phyloP scores from a whole-genome alignment of 108 stramenopile species.

The Chaetoceros tenuissimus region DNA sequence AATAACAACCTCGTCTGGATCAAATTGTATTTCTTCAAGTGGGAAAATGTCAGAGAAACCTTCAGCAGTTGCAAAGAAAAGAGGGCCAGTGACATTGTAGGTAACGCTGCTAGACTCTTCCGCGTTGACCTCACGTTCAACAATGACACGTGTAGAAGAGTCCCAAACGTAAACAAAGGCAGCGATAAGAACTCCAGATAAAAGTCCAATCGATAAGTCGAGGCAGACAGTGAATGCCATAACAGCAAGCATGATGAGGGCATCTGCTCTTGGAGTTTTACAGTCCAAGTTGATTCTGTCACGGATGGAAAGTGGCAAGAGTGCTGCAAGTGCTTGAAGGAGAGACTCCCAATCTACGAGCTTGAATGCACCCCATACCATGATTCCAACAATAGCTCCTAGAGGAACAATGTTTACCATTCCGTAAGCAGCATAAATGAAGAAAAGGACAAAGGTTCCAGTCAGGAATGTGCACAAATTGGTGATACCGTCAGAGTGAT shows the following conservation, averaged over 20 bases:
- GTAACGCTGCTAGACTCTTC: constrained; percentile 1
- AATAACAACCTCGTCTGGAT: constrained; percentile 5
- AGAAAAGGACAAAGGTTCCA: constrained; percentile 1
- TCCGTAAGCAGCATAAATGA: background rate
- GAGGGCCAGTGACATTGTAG: constrained; percentile 4
- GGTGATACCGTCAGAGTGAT: constrained; percentile 3
- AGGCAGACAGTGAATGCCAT: background rate
- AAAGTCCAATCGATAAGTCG: background rate
- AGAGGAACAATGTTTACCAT: constrained; percentile 1
- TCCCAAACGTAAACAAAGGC: constrained; percentile 4
- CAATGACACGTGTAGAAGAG: background rate
- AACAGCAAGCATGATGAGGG: constrained; percentile 4
- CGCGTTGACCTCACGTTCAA: background rate
- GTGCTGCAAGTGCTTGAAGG: background rate
- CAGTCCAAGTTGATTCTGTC: constrained; percentile 3
- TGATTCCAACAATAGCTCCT: constrained; percentile 1
- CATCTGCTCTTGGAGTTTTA: background rate
- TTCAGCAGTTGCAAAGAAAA: constrained; percentile 5
- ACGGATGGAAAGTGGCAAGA: constrained; percentile 1
- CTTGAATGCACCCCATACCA: background rate
- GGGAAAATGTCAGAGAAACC: constrained; percentile 1
- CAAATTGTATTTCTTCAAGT: constrained; percentile 3
- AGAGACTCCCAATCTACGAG: constrained; percentile 2
- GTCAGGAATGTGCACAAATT: constrained; percentile 1
- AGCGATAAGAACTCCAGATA: background rate